phyloP scores from a whole-genome alignment of 148 eudicot genomes.

The Camellia sinensis region DNA sequence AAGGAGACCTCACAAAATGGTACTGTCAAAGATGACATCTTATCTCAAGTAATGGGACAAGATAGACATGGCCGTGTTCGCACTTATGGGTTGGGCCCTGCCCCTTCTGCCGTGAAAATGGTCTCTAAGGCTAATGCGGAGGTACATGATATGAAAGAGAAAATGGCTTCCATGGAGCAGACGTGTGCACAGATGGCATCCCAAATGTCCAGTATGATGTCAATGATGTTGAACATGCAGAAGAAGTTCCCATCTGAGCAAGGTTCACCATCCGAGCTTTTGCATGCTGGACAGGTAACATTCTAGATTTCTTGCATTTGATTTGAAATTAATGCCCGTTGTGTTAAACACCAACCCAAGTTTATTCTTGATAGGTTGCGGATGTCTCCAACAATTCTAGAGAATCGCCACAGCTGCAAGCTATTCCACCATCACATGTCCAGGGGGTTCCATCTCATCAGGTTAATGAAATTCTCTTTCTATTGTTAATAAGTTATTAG shows the following conservation, averaged over 20 bases:
- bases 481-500: background rate
- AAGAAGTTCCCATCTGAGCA: background rate
- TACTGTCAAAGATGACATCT: slow-evolving; percentile 18
- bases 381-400: slow-evolving; percentile 17
- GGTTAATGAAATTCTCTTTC: background rate
- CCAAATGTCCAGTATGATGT: slow-evolving; percentile 47
- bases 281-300: background rate
- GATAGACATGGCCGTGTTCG: slow-evolving; percentile 25
- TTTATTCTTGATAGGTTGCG: slow-evolving; percentile 10
- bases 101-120: slow-evolving; percentile 27
- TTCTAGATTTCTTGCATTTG: background rate
- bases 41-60: slow-evolving; percentile 28
- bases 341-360: background rate
- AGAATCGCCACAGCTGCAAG: slow-evolving; percentile 13
- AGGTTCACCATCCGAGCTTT: slow-evolving; percentile 7
- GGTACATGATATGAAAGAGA: slow-evolving; percentile 43
- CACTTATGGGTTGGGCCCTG: slow-evolving; percentile 21
- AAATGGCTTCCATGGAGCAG: slow-evolving; percentile 37
- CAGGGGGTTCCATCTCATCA: background rate
- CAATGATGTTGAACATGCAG: slow-evolving; percentile 40
- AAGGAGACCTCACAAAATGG: slow-evolving; percentile 22
- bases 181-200: slow-evolving; percentile 44
- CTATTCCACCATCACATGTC: background rate
- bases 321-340: background rate
- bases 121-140: slow-evolving; percentile 32